These are phyloP conservation scores for Bertia moriformis DNA, from an alignment of 2,329 filamentous ascomycete species.

Conservation along the genomic window DNA sequence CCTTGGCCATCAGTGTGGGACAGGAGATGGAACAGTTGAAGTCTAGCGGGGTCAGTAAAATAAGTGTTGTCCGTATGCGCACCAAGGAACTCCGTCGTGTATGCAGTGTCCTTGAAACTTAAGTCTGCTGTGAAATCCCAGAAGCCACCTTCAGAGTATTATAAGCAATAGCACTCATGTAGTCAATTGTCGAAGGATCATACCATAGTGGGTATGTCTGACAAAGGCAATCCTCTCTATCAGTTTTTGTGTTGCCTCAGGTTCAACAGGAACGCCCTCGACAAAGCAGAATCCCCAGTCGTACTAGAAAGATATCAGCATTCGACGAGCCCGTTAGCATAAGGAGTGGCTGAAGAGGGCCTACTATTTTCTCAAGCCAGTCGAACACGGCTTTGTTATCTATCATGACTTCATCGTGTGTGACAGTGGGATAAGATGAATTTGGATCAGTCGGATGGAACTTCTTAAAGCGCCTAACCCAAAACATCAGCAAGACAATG, in stretches of 20 bases:
- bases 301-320: slow-evolving; percentile 16
- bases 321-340: neutral
- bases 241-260: slow-evolving; percentile 37
- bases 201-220: slow-evolving; percentile 50
- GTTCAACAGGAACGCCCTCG: slow-evolving; percentile 30
- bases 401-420: slow-evolving; percentile 26
- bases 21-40: slow-evolving; percentile 57
- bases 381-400: slow-evolving; percentile 22
- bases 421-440: slow-evolving; percentile 9
- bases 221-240: slow-evolving; percentile 48
- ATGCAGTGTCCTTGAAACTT: slow-evolving; percentile 47
- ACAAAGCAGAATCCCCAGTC: slow-evolving; percentile 43
- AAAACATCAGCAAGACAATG: too few species aligned
- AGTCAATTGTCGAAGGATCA: slow-evolving; percentile 2
- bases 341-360: slow-evolving; percentile 5
- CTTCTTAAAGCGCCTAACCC: too few species aligned
- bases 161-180: slow-evolving; percentile 3
- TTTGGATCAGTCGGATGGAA: neutral
- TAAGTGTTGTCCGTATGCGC: slow-evolving; percentile 58
- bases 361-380: slow-evolving; percentile 28
- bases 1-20: slow-evolving; percentile 40
- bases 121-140: slow-evolving; percentile 57
- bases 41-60: slow-evolving; percentile 50
- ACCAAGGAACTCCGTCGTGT: slow-evolving; percentile 44
- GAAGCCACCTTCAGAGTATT: slow-evolving; percentile 33